phyloP scores from a whole-genome alignment of 2,329 filamentous ascomycete species.

The Exserohilum rostratum region DNA sequence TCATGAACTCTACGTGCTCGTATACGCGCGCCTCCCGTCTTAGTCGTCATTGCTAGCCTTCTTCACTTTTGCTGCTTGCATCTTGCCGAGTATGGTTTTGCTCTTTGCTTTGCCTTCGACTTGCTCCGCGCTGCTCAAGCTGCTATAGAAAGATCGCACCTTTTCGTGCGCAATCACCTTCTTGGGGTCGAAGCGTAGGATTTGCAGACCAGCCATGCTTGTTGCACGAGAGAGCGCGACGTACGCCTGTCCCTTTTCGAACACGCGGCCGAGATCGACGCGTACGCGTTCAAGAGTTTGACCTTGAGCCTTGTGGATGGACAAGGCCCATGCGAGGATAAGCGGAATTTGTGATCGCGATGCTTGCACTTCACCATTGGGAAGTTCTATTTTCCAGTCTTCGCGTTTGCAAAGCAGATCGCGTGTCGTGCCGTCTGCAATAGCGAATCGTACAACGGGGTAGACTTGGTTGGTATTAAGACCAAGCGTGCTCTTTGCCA shows the following conservation, averaged over 20 bases:
- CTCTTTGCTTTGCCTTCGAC: slow-evolving; percentile 44
- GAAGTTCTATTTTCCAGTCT: slow-evolving; percentile 96
- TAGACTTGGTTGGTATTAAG: slow-evolving; percentile 65
- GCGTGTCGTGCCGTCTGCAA: slow-evolving; percentile 76
- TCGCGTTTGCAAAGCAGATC: slow-evolving; percentile 84
- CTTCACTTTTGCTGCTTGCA: slow-evolving; percentile 28
- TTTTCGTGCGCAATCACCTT: slow-evolving; percentile 95
- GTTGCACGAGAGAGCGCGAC: slow-evolving; percentile 94
- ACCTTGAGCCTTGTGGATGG: slow-evolving; percentile 97
- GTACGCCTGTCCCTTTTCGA: slow-evolving; percentile 97
- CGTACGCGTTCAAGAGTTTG: slow-evolving; percentile 94
- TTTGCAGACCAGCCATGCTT: slow-evolving; percentile 83
- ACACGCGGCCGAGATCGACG: slow-evolving; percentile 88
- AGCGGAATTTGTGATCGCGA: slow-evolving; percentile 77
- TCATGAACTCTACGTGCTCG: neutral
- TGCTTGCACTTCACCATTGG: slow-evolving; percentile 90
- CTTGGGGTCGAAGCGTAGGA: slow-evolving; percentile 82
- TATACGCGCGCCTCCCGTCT: too few species aligned
- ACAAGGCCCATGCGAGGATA: slow-evolving; percentile 94
- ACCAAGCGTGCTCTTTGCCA: slow-evolving; percentile 56
- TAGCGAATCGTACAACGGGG: slow-evolving; percentile 83
- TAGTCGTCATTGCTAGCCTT: neutral
- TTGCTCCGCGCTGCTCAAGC: slow-evolving; percentile 73
- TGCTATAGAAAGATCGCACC: slow-evolving; percentile 84
- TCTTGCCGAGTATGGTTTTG: slow-evolving; percentile 38